Base-by-base conservation (phyloP, 2,329 filamentous ascomycete genomes). In the Fusarium brachygibbosum region DNA sequence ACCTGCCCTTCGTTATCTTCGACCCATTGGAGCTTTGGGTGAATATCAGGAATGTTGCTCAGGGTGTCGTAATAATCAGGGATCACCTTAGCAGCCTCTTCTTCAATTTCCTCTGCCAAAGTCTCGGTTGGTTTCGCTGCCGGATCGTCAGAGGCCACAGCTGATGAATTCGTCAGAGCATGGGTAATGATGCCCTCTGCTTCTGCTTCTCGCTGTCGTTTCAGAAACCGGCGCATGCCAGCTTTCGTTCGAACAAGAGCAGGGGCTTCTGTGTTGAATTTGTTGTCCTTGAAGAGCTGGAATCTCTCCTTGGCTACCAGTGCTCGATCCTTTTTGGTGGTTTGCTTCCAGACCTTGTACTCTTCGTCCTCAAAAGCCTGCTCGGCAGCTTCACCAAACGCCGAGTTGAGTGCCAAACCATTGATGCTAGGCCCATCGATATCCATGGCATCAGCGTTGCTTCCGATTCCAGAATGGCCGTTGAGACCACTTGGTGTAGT, bases 341-440 rank as follows among this genome's bases (percentile, higher is more conserved):
- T 93, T 79, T 98, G 95, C 82, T 98, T 99, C 96, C 97, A 99
- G 35, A 96, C 92, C 78, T 97, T 97, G 82, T 96, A 97, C 76
- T 98, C 95, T 61, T 98, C 94, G 73, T 98, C 94, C 72, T 97
- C 89, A 71, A 93, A 93, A 14, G 88, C 86, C 71, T 97, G 93
- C 72, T 97, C 92, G 16, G 84, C 86, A 31, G 87, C 87, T 61
- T 91, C 86, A 17, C 87, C 88, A 58, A 92, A 85, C 2, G 88
- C 87, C 52, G 90, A 88, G 38, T 85, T 86, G 21, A 92, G 76
- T 1, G 86, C 84, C 77, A 92, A 85, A 23, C 88, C 90, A 69
- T 88, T 90, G 38, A 93, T 82, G 3, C 90, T 90, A 8, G 90
- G 87, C 0, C 88, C 91, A 76, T 98, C 96, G 34, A 96, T 88